Percentiles rank a stretch among this genome's conserved stretches.
Conservation (phyloP, 2,329 filamentous ascomycete species). For the Alternaria sp. region DNA sequence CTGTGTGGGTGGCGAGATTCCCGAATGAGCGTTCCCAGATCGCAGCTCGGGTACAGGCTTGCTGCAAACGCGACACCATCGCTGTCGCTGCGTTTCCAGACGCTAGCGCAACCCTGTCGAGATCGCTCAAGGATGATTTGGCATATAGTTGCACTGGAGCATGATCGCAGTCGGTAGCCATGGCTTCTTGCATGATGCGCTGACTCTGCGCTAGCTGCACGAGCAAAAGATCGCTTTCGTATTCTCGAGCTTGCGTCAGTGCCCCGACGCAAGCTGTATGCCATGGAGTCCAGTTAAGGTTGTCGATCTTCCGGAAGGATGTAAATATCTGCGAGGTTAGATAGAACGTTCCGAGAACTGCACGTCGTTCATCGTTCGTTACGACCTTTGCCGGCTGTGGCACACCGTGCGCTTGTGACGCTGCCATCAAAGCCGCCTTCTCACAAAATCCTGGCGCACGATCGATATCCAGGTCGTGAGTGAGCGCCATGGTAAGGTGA, state of each 20-base stretch:
- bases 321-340: neutral
- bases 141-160: neutral
- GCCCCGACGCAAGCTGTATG: neutral
- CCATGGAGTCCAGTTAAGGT: neutral
- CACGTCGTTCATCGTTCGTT: constrained; percentile 13
- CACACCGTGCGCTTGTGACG: constrained; percentile 3
- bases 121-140: neutral
- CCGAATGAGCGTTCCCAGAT: constrained; percentile 7
- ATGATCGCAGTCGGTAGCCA: neutral
- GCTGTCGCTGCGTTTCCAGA: neutral
- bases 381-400: constrained; percentile 4
- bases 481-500: constrained; percentile 16
- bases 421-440: constrained; percentile 3
- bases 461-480: constrained; percentile 7
- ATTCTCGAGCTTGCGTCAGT: neutral
- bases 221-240: neutral
- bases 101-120: neutral
- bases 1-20: neutral
- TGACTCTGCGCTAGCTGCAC: neutral
- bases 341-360: constrained; percentile 11
- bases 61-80: neutral
- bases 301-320: neutral
- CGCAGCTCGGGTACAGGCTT: neutral
- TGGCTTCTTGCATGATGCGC: neutral
- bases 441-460: constrained; percentile 6